phyloP scores from a whole-genome alignment of 176 grass and related monocot genomes.

The Oryza longistaminata region DNA sequence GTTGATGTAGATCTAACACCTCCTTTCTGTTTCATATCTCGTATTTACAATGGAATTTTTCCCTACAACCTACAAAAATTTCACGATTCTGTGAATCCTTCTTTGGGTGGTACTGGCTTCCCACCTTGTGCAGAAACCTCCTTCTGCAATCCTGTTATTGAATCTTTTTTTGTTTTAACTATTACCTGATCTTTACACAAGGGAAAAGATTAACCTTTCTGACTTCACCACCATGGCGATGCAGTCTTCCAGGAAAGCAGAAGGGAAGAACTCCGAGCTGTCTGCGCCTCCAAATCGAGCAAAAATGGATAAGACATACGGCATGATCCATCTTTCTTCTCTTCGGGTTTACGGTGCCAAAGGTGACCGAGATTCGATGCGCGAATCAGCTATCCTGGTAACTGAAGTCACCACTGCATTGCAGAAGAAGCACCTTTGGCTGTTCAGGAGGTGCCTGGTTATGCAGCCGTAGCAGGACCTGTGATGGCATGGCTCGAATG shows the following conservation, averaged over 20 bases:
- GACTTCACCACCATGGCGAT: conserved; percentile 5
- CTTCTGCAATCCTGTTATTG: conserved; percentile 45
- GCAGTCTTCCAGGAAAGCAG: conserved; percentile 32
- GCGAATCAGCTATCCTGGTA: conserved; percentile 35
- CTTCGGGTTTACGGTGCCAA: background rate
- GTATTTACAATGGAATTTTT: conserved; percentile 64
- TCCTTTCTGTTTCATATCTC: conserved; percentile 57
- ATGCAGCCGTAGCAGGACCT: conserved; percentile 81
- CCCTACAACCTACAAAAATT: conserved; percentile 67
- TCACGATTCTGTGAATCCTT: conserved; percentile 43
- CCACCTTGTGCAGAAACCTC: conserved; percentile 54
- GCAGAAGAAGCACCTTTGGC: conserved; percentile 88
- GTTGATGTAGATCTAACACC: conserved; percentile 6
- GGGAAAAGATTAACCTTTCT: background rate
- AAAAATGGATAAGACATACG: conserved; percentile 37
- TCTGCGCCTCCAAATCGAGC: background rate
- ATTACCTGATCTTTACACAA: conserved; percentile 34
- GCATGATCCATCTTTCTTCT: background rate
- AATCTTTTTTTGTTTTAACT: conserved; percentile 8
- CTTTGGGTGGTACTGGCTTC: conserved; percentile 66
- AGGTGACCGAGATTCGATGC: background rate
- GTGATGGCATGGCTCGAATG: conserved; percentile 81
- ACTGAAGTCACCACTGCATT: conserved; percentile 68
- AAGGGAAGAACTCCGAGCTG: conserved; percentile 19
- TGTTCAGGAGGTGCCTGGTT: conserved; percentile 79